Evolutionary conservation across 148 eudicot species (phyloP).

Genomic region (Camellia granthamiana): DNA sequence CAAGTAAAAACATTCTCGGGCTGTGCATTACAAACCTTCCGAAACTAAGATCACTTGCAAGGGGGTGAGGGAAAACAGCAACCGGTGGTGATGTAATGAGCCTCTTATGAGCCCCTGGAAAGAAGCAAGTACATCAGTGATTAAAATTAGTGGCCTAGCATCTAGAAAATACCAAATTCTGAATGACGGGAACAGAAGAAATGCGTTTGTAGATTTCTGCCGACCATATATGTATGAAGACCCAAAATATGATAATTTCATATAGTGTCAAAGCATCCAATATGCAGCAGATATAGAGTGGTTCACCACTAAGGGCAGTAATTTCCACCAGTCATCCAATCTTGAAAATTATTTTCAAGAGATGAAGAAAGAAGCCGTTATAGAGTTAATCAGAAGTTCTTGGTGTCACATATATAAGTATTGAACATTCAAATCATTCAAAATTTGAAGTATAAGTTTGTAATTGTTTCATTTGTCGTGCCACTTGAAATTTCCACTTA

Average conservation of each 20-base stretch:
- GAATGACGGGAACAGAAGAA: not conserved
- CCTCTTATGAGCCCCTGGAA: constrained; percentile 78
- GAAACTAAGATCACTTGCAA: constrained; percentile 88
- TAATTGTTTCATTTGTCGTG: not conserved
- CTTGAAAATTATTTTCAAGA: not conserved
- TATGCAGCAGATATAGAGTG: not conserved
- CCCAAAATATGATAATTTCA: not conserved
- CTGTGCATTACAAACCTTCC: constrained; percentile 51
- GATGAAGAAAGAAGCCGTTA: not conserved
- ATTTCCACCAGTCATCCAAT: not conserved
- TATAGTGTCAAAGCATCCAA: not conserved
- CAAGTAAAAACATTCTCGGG: constrained; percentile 3
- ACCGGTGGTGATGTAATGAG: constrained; percentile 93
- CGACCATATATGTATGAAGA: not conserved
- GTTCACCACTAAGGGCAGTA: not conserved
- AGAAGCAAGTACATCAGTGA: constrained; percentile 16
- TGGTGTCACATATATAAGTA: not conserved
- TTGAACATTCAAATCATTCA: not conserved
- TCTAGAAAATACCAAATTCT: constrained; percentile 11
- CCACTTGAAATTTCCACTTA: not conserved
- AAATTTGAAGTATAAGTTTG: not conserved
- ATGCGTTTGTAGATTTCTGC: too few relatives aligned
- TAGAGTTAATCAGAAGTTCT: not conserved
- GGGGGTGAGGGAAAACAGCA: constrained; percentile 98
- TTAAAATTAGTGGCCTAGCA: constrained; percentile 3